These are phyloP conservation scores for Colletotrichum eleusines DNA, from an alignment of 2,329 filamentous ascomycete genomes.

Conservation along the genomic window DNA sequence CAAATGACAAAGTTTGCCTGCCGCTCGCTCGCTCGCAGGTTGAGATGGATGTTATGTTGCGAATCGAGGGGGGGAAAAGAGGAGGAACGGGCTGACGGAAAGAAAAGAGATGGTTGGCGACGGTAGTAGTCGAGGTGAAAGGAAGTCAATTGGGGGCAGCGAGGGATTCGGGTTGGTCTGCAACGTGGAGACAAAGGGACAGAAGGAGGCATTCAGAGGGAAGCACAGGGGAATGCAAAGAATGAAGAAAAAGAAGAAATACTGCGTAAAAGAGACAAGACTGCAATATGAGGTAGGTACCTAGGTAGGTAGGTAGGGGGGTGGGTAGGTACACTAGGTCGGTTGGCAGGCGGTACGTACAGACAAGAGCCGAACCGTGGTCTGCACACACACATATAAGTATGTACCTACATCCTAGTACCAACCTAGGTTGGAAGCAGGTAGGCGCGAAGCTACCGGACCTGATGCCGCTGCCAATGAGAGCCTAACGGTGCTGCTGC, in stretches of 20 bases:
- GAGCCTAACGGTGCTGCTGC: slow-evolving; percentile 28
- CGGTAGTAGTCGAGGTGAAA: neutral
- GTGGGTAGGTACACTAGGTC: no score
- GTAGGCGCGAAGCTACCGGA: neutral
- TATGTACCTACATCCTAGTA: neutral
- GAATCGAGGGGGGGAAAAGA: slow-evolving; percentile 2
- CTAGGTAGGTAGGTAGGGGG: no score
- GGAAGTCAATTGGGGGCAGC: slow-evolving; percentile 3
- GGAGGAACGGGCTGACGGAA: slow-evolving; percentile 1
- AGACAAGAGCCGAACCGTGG: neutral
- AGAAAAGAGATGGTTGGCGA: neutral
- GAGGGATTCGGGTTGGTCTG: neutral
- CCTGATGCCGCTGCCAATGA: slow-evolving; percentile 27
- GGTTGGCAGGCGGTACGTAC: neutral
- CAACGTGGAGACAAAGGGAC: slow-evolving; percentile 5
- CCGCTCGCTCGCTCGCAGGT: neutral
- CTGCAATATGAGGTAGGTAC: slow-evolving; percentile 10
- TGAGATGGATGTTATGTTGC: slow-evolving; percentile 8
- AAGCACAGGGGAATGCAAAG: slow-evolving; percentile 8
- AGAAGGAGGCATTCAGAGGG: slow-evolving; percentile 7
- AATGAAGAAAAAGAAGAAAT: neutral
- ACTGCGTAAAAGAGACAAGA: slow-evolving; percentile 13
- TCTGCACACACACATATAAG: slow-evolving; percentile 1
- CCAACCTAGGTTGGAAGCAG: neutral
- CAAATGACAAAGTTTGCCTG: neutral